These are phyloP conservation scores for Iris macrosiphon DNA, from an alignment of 106 monocot genomes.

Conservation along the genomic window DNA sequence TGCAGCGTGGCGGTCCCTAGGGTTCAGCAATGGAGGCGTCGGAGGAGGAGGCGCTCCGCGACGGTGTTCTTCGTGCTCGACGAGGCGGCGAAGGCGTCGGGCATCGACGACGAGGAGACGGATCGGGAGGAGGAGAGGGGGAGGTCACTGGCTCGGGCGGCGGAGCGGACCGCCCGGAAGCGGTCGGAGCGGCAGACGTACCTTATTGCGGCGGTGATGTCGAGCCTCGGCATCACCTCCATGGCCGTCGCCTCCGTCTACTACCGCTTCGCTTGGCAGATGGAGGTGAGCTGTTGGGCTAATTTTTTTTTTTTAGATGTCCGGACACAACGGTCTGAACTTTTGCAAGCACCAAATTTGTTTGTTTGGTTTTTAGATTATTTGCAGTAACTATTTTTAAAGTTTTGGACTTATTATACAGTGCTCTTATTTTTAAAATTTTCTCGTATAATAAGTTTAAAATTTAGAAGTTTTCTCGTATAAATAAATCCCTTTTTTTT, in stretches of 20 bases:
- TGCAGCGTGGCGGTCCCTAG: neutral
- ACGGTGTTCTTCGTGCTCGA: constrained; percentile 15
- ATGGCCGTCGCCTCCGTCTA: constrained; percentile 91
- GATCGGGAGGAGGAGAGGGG: neutral
- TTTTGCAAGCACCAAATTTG: no score
- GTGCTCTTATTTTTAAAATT: no score
- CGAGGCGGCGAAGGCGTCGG: neutral
- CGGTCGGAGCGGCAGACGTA: constrained; percentile 67
- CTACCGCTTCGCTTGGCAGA: constrained; percentile 91
- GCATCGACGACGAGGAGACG: neutral
- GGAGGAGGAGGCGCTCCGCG: neutral
- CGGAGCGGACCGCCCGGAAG: constrained; percentile 59
- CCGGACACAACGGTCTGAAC: no score
- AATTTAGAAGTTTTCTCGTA: neutral
- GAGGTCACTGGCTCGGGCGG: constrained; percentile 15
- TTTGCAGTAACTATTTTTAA: no score
- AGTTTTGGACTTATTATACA: no score
- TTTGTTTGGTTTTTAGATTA: no score
- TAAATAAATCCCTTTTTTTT: neutral
- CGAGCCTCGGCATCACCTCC: constrained; percentile 90
- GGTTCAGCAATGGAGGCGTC: neutral
- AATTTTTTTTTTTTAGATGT: no score
- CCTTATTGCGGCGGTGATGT: constrained; percentile 76
- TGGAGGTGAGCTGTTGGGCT: constrained; percentile 42
- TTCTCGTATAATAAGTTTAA: no score